phyloP scores from a whole-genome alignment of 2,329 filamentous ascomycete species.

The Dothideomycetes sp. region DNA sequence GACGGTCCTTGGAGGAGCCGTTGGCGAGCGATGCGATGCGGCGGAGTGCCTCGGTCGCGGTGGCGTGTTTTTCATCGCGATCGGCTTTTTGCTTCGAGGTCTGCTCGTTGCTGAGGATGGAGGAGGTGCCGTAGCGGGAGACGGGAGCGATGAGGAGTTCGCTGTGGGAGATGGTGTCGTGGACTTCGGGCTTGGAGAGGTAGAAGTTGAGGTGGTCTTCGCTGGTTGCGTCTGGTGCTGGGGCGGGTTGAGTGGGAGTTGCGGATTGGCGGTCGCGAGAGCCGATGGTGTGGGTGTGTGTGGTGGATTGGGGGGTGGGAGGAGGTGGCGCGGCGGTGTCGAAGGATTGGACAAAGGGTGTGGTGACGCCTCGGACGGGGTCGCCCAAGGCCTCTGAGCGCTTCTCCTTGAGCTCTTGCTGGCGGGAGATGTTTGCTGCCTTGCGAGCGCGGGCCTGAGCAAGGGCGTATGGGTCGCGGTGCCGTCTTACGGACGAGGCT shows the following conservation, averaged over 20 bases:
- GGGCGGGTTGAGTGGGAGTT: slow-evolving; percentile 9
- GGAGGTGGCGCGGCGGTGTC: slow-evolving; percentile 44
- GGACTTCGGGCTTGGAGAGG: slow-evolving; percentile 56
- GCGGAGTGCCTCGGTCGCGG: slow-evolving; percentile 62
- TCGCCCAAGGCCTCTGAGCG: slow-evolving; percentile 59
- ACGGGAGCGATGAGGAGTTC: slow-evolving; percentile 55
- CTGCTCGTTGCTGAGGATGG: slow-evolving; percentile 43
- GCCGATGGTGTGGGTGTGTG: neutral
- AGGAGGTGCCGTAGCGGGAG: slow-evolving; percentile 11
- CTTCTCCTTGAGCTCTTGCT: slow-evolving; percentile 54
- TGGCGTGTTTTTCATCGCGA: slow-evolving; percentile 42
- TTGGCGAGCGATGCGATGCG: slow-evolving; percentile 72
- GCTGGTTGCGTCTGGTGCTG: slow-evolving; percentile 16
- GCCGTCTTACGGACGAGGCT: slow-evolving; percentile 43
- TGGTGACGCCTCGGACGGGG: slow-evolving; percentile 66
- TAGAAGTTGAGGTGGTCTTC: slow-evolving; percentile 60
- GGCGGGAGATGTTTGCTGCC: slow-evolving; percentile 68
- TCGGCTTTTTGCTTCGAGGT: slow-evolving; percentile 13
- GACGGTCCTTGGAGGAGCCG: slow-evolving; percentile 64
- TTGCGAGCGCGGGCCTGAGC: slow-evolving; percentile 76
- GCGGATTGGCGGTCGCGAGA: slow-evolving; percentile 3
- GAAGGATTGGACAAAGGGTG: slow-evolving; percentile 75
- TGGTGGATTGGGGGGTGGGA: slow-evolving; percentile 12
- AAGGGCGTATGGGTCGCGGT: slow-evolving; percentile 71
- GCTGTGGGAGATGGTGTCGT: slow-evolving; percentile 55